These are phyloP conservation scores for Fraxinus quadrangulata DNA, from an alignment of 257 asterid species.

Conservation along the genomic window DNA sequence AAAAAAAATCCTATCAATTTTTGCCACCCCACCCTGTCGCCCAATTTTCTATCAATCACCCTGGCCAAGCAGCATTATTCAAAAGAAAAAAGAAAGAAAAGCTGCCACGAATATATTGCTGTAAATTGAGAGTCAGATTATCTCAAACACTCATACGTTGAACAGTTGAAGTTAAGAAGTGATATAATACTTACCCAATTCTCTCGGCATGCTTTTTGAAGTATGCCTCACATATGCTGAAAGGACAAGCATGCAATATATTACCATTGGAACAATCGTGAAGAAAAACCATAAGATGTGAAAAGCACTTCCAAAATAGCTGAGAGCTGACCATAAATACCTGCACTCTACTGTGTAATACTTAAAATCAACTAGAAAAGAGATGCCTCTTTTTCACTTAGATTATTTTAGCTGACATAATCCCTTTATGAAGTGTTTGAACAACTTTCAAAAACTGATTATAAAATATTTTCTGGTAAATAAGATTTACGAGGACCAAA, in stretches of 20 bases:
- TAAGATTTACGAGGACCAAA: too few relatives aligned
- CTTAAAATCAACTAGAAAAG: neutral
- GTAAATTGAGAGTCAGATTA: neutral
- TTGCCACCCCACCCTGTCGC: too few relatives aligned
- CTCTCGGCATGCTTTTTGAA: constrained; percentile 86
- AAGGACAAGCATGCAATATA: constrained; percentile 21
- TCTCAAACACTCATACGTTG: neutral
- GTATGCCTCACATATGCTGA: constrained; percentile 95
- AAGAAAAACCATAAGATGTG: neutral
- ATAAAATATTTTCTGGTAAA: neutral
- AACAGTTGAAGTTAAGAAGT: constrained; percentile 8
- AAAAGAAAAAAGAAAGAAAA: neutral
- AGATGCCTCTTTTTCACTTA: too few relatives aligned
- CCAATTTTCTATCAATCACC: too few relatives aligned
- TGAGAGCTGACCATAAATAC: neutral
- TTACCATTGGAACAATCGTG: constrained; percentile 25
- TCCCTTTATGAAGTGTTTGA: neutral
- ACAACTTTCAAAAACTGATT: neutral
- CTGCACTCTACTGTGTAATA: neutral
- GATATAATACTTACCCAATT: constrained; percentile 62
- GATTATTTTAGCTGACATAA: neutral
- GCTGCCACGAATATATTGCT: neutral
- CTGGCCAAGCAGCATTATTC: neutral
- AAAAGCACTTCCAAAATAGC: neutral
- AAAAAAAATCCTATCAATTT: too few relatives aligned